Base-by-base conservation (phyloP, 2,329 filamentous ascomycete species). In the Fonsecaea pedrosoi region DNA sequence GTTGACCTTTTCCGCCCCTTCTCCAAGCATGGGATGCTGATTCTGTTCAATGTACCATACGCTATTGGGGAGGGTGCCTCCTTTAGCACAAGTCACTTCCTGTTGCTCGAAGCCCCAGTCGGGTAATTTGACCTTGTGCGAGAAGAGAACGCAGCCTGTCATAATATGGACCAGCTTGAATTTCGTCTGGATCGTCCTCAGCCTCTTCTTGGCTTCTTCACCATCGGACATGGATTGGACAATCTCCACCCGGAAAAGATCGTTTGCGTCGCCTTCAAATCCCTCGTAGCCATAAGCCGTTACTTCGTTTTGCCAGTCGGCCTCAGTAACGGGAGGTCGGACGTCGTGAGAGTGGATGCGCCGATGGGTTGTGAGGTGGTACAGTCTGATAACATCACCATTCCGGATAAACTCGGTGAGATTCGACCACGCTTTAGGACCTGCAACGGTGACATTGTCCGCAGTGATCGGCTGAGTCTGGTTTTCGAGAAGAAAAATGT, bases 71-170 rank as follows among this genome's bases (percentile, higher is more conserved):
- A 97, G 83, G 69, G 93, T 97, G 73, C 93, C 95, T 56, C 92
- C 90, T 73, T 89, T 90, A 7, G 95, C 95, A 77, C 95, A 99
- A 21, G 94, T 98, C n/a, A 99, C 95, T 80, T 99, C 95, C 79
- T 99, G 95, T 79, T 99, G 95, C 79, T 98, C 95, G 60, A 90
- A 99, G 55, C 92, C 95, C 95, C 95, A 99, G 2, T 96, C 93
- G 2, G 95, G 95, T 66, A 99, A 89, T 83, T 99, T 99, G 77
- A 98, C 94, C 83, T 97, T 98, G 85, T 99, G 95, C 0, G 94
- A 98, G 84, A 99, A 99, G 30, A 99, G 85, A 12, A 90, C 91
- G 77, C 95, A 99, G 55, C 94, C 94, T 70, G 93, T 97, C 95
- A 99, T 98, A 77, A 97, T 82, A 77, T 99, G 95, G 38, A 98